Conservation (phyloP, 2,329 filamentous ascomycete species). For the Colletotrichum siamense region DNA sequence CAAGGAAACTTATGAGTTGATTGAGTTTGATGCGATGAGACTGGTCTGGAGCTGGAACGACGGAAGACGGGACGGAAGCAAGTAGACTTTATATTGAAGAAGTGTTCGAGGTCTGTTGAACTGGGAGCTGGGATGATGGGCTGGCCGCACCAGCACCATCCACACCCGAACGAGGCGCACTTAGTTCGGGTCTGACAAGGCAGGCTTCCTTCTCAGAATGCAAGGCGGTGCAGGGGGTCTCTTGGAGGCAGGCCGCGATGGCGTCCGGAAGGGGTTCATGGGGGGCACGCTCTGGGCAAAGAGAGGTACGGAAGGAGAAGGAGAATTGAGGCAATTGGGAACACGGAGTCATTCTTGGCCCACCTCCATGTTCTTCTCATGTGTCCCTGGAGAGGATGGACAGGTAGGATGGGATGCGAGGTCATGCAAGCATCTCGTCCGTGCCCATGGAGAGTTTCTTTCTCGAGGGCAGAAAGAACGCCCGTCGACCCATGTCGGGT, state of each 20-base stretch:
- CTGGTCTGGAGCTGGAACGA: neutral
- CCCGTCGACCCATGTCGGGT: neutral
- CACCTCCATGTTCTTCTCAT: neutral
- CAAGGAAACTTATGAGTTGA: neutral
- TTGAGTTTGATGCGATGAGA: neutral
- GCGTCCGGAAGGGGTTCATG: neutral
- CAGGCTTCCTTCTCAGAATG: slow-evolving; percentile 15
- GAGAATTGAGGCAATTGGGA: neutral
- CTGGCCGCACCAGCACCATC: neutral
- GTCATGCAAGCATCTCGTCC: neutral
- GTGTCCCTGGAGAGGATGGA: neutral
- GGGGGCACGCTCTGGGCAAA: neutral
- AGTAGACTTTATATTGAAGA: slow-evolving; percentile 12
- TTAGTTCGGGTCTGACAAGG: slow-evolving; percentile 19
- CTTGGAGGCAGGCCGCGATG: neutral
- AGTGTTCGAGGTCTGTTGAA: neutral
- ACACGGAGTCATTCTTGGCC: neutral
- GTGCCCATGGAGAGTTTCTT: neutral
- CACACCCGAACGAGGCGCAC: slow-evolving; percentile 16
- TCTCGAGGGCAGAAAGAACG: neutral
- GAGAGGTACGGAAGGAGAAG: neutral
- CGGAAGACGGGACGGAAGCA: neutral
- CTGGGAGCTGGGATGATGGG: neutral
- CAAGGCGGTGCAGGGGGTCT: slow-evolving; percentile 13
- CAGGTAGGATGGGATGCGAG: neutral